These are phyloP conservation scores for Camillea tinctor DNA, from an alignment of 2,329 filamentous ascomycete genomes.

Conservation along the genomic window DNA sequence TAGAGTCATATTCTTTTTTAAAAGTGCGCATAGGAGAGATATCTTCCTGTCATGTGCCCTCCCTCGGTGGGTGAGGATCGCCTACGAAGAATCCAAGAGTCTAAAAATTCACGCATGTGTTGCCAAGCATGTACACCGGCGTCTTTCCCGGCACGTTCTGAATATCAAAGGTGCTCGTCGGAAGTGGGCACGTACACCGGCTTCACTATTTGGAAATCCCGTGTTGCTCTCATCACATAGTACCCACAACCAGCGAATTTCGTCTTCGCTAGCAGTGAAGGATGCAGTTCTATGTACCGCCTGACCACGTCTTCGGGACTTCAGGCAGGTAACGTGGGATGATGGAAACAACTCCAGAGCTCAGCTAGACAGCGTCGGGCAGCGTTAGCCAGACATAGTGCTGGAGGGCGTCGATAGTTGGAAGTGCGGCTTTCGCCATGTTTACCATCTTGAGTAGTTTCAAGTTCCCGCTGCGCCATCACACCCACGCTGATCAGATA, in stretches of 20 bases:
- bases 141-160: slow-evolving; percentile 2
- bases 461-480: slow-evolving; percentile 1
- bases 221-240: slow-evolving; percentile 10
- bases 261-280: slow-evolving; percentile 3
- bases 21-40: background rate
- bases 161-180: slow-evolving; percentile 2
- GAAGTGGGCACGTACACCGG: slow-evolving; percentile 1
- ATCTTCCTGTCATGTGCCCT: slow-evolving; percentile 1
- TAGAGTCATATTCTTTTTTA: slow-evolving; percentile 1
- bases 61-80: slow-evolving; percentile 1
- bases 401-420: slow-evolving; percentile 1
- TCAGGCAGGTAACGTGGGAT: slow-evolving; percentile 1
- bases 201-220: slow-evolving; percentile 3
- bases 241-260: slow-evolving; percentile 7
- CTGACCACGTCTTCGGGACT: slow-evolving; percentile 7
- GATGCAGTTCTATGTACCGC: background rate
- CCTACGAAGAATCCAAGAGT: slow-evolving; percentile 4
- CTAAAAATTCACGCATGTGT: slow-evolving; percentile 7
- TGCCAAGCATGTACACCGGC: slow-evolving; percentile 4
- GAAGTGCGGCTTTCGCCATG: background rate
- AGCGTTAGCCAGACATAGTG: slow-evolving; percentile 7
- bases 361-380: slow-evolving; percentile 6
- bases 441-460: slow-evolving; percentile 4
- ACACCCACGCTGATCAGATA: background rate
- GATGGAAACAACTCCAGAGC: background rate